phyloP scores from a whole-genome alignment of 75 land plant species.

The Selaginella moellendorffii region DNA sequence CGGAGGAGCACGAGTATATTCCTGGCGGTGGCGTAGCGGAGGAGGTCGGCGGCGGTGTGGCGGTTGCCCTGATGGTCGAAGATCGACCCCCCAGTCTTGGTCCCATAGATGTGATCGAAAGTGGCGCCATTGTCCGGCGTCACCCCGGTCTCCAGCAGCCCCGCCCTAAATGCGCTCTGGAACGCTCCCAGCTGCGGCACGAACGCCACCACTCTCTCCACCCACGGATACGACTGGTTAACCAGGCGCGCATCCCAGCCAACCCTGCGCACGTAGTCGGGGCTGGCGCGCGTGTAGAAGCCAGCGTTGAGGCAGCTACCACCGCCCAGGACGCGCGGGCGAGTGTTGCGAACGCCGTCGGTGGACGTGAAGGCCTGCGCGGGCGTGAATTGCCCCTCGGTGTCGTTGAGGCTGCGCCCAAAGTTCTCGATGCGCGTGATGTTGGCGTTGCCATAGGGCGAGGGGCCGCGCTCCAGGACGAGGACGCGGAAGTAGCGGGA shows the following conservation, averaged over 20 bases:
- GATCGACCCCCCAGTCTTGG: slow-evolving; percentile 74
- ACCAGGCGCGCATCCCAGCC: slow-evolving; percentile 54
- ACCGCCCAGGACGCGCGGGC: slow-evolving; percentile 74
- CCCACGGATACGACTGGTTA: slow-evolving; percentile 64
- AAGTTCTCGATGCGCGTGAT: slow-evolving; percentile 40
- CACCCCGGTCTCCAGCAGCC: slow-evolving; percentile 54
- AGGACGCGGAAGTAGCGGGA: slow-evolving; percentile 36
- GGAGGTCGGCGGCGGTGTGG: slow-evolving; percentile 76
- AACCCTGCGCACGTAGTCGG: slow-evolving; percentile 21
- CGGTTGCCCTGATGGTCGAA: slow-evolving; percentile 46
- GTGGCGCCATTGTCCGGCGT: slow-evolving; percentile 65
- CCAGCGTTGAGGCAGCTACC: slow-evolving; percentile 73
- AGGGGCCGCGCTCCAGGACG: slow-evolving; percentile 61
- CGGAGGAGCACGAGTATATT: slow-evolving; percentile 44
- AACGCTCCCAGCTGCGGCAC: slow-evolving; percentile 33
- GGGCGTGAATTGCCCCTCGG: slow-evolving; percentile 28
- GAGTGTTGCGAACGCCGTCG: slow-evolving; percentile 59
- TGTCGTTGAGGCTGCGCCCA: slow-evolving; percentile 33
- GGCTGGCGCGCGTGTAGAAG: slow-evolving; percentile 59
- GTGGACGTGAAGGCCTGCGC: slow-evolving; percentile 57
- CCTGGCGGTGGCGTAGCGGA: slow-evolving; percentile 36
- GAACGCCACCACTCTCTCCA: slow-evolving; percentile 45
- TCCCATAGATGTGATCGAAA: slow-evolving; percentile 55
- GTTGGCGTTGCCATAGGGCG: slow-evolving; percentile 51
- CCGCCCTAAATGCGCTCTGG: slow-evolving; percentile 41